Conservation (phyloP, 169 alveolate genomes). For the Fabrea salina region DNA sequence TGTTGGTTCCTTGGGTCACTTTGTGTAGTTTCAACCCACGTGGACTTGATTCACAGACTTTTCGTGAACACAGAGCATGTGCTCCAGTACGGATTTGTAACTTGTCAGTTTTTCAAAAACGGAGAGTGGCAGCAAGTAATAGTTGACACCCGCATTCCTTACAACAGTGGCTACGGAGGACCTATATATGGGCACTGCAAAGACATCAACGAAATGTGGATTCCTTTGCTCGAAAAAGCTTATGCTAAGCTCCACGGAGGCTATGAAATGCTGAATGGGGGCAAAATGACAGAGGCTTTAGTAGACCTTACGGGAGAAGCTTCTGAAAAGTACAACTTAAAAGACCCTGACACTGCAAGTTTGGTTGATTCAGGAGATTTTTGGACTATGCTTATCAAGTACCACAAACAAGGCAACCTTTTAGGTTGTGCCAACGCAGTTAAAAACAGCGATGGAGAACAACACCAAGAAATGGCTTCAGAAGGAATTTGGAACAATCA, state of each 20-base stretch:
- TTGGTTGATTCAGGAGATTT: conserved; percentile 46
- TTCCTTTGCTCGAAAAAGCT: conserved; percentile 78
- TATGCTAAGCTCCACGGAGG: conserved; percentile 84
- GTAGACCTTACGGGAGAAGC: conserved; percentile 54
- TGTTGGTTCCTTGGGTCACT: conserved; percentile 72
- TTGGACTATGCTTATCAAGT: conserved; percentile 52
- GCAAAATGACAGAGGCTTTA: conserved; percentile 47
- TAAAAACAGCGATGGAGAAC: conserved; percentile 52
- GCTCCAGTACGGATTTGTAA: conserved; percentile 67
- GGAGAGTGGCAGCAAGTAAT: conserved; percentile 86
- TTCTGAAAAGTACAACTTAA: neutral
- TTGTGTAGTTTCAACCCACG: conserved; percentile 59
- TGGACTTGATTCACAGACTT: conserved; percentile 69
- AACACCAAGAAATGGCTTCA: conserved; percentile 77
- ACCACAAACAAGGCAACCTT: conserved; percentile 54
- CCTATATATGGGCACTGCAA: conserved; percentile 71
- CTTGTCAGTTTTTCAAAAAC: conserved; percentile 84
- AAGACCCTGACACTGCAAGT: conserved; percentile 21
- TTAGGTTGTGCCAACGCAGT: conserved; percentile 33
- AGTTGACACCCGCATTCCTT: conserved; percentile 83
- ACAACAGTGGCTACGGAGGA: conserved; percentile 60
- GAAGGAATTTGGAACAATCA: conserved; percentile 56
- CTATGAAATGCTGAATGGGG: conserved; percentile 48
- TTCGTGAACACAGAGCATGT: conserved; percentile 67
- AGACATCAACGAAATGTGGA: conserved; percentile 82